A percentile compares a stretch with the other conserved stretches of the same genome.
Conservation (phyloP, 768 basidiomycete genomes). For the Leccinellum luteum region DNA sequence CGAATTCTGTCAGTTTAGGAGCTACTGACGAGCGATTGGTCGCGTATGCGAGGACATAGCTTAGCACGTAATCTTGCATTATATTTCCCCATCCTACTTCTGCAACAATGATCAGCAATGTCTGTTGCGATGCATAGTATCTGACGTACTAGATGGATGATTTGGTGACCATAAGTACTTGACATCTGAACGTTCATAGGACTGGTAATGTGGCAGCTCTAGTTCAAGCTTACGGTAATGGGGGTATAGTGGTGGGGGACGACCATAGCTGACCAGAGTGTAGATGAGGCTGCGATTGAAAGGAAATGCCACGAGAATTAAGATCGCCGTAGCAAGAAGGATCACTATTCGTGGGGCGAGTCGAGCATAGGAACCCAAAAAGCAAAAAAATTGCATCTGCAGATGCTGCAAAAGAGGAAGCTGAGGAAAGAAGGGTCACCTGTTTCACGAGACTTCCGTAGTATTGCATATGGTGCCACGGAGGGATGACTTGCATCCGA, state of each 20-base stretch:
- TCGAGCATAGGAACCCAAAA: background rate
- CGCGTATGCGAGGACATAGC: slow-evolving; percentile 31
- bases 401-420: background rate
- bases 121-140: background rate
- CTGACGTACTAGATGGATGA: slow-evolving; percentile 30
- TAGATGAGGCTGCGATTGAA: slow-evolving; percentile 21
- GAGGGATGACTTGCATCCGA: background rate
- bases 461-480: background rate
- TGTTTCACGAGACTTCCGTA: background rate
- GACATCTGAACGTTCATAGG: slow-evolving; percentile 31
- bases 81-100: slow-evolving; percentile 39
- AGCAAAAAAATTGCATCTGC: too few species aligned
- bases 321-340: slow-evolving; percentile 4
- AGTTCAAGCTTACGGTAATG: slow-evolving; percentile 37
- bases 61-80: slow-evolving; percentile 38
- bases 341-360: slow-evolving; percentile 1
- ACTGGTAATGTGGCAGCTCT: slow-evolving; percentile 38
- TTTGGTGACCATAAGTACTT: slow-evolving; percentile 49
- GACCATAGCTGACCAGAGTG: slow-evolving; percentile 15
- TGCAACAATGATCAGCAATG: slow-evolving; percentile 10
- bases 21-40: slow-evolving; percentile 34
- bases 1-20: background rate
- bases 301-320: slow-evolving; percentile 19
- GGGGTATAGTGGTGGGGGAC: slow-evolving; percentile 41
- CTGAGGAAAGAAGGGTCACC: background rate